Percentiles rank a stretch among this genome's conserved stretches.
phyloP scores from a whole-genome alignment of 257 asterid species.

The Nemophila menziesii region DNA sequence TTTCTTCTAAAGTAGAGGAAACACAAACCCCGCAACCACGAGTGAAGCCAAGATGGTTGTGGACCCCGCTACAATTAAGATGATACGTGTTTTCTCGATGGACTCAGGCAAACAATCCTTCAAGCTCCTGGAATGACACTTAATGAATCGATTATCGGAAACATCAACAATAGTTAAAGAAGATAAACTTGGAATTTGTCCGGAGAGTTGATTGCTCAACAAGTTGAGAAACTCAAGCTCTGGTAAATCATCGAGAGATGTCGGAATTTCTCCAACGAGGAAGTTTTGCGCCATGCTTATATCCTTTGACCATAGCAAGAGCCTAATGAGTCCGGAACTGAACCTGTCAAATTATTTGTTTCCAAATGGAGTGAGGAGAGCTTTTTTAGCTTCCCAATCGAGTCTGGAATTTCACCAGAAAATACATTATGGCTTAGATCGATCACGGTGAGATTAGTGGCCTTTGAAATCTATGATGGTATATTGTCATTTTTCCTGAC shows the following conservation, averaged over 20 bases:
- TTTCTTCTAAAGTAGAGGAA: conserved; percentile 26
- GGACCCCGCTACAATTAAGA: conserved; percentile 25
- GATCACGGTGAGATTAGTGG: conserved; percentile 31
- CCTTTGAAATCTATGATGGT: conserved; percentile 40
- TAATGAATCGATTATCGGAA: conserved; percentile 42
- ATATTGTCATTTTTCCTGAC: conserved; percentile 44
- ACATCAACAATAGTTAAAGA: conserved; percentile 55
- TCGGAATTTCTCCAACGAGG: conserved; percentile 50
- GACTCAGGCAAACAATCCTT: conserved; percentile 29
- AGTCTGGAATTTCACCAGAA: conserved; percentile 44
- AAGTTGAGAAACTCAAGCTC: conserved; percentile 57
- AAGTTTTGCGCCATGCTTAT: conserved; percentile 55
- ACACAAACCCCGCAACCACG: conserved; percentile 17
- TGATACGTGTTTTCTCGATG: conserved; percentile 18
- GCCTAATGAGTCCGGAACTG: conserved; percentile 58
- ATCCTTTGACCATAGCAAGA: conserved; percentile 40
- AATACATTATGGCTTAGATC: conserved; percentile 52
- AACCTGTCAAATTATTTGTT: conserved; percentile 47
- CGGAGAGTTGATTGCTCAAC: conserved; percentile 59
- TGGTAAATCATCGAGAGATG: conserved; percentile 38
- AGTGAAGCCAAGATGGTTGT: conserved; percentile 26
- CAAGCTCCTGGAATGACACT: conserved; percentile 54
- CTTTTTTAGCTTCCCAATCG: conserved; percentile 44
- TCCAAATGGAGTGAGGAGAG: conserved; percentile 38
- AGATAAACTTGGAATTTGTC: conserved; percentile 61